Base-by-base conservation (phyloP, 202 grass and related monocot species). In the Panicum virgatum region DNA sequence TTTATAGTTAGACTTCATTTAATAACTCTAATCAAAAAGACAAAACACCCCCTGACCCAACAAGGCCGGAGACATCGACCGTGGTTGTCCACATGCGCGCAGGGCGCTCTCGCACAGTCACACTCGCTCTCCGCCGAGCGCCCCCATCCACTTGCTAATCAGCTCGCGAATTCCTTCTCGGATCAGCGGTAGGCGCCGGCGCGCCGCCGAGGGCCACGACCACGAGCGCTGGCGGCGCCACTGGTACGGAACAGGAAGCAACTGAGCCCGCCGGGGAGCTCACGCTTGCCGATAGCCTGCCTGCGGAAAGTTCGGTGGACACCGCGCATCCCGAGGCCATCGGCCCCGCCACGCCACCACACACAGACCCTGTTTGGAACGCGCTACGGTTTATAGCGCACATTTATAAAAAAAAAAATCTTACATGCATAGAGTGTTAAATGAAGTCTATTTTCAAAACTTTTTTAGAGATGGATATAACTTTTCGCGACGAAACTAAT, bases 51-150 rank as follows among this genome's bases (percentile, higher is more conserved):
- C n/a, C n/a, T n/a, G n/a, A n/a, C n/a, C n/a, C n/a, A n/a, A n/a
- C n/a, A n/a, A n/a, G n/a, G 72, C 34, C 69, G 48, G 62, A 30
- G 78, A 69, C 78, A 62, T 62, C 62, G 78, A 76, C 38, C 7
- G 73, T 62, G 51, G 78, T 0, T 26, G n/a, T 59, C 72, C 72
- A 59, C 72, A 42, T 75, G 72, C 72, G 2, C 15, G 19, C 44
- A 23, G 12, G 32, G 18, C 34, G 6, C n/a, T 44, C 73, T 3
- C 22, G n/a, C n/a, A n/a, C n/a, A n/a, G n/a, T n/a, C n/a, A n/a
- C n/a, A n/a, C n/a, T n/a, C n/a, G n/a, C n/a, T n/a, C n/a, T n/a
- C n/a, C n/a, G n/a, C n/a, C n/a, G n/a, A n/a, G n/a, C n/a, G 15
- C 66, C 0, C 20, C 51, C 51, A 54, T 15, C 29, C 68, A 30